These are phyloP conservation scores for Ophiostoma ips DNA, from an alignment of 2,329 filamentous ascomycete genomes.

Conservation along the genomic window DNA sequence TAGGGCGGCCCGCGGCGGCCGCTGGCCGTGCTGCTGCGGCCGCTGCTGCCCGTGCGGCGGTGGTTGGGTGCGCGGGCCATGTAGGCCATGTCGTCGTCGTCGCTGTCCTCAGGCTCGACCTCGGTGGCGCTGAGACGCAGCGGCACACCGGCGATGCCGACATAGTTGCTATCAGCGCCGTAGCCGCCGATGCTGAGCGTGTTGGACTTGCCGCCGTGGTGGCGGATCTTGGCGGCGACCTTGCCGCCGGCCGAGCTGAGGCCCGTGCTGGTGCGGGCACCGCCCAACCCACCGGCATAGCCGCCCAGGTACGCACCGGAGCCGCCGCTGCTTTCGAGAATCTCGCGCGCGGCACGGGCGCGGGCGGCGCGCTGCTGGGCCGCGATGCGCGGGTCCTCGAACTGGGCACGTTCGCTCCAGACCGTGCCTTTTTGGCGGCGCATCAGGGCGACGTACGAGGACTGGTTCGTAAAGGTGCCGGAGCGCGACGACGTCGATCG, in stretches of 20 bases:
- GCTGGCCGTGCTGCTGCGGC: slow-evolving; percentile 52
- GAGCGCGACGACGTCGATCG: slow-evolving; percentile 75
- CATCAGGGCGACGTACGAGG: slow-evolving; percentile 90
- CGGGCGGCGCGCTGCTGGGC: slow-evolving; percentile 80
- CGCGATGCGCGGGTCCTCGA: slow-evolving; percentile 72
- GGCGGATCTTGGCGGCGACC: slow-evolving; percentile 75
- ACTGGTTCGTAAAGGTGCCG: slow-evolving; percentile 31
- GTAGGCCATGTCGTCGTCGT: slow-evolving; percentile 47
- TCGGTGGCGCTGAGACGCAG: slow-evolving; percentile 90
- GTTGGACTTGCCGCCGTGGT: slow-evolving; percentile 54
- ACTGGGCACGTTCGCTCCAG: slow-evolving; percentile 90
- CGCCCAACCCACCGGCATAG: slow-evolving; percentile 29
- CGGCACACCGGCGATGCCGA: slow-evolving; percentile 65
- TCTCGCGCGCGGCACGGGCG: slow-evolving; percentile 70
- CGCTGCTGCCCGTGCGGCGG: slow-evolving; percentile 60
- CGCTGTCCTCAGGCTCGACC: slow-evolving; percentile 76
- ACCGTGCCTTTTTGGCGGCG: slow-evolving; percentile 95
- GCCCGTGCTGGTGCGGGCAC: slow-evolving; percentile 46
- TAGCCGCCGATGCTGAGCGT: slow-evolving; percentile 70
- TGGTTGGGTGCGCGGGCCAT: slow-evolving; percentile 34
- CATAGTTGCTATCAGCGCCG: slow-evolving; percentile 61
- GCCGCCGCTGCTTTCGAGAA: slow-evolving; percentile 51
- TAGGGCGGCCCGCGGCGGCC: slow-evolving; percentile 35
- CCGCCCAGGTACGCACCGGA: slow-evolving; percentile 13
- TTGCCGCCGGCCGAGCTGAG: slow-evolving; percentile 43